A percentile compares a stretch with the other conserved stretches of the same genome.
These are phyloP conservation scores for Neobulgaria alba DNA, from an alignment of 2,329 filamentous ascomycete genomes.

Conservation along the genomic window DNA sequence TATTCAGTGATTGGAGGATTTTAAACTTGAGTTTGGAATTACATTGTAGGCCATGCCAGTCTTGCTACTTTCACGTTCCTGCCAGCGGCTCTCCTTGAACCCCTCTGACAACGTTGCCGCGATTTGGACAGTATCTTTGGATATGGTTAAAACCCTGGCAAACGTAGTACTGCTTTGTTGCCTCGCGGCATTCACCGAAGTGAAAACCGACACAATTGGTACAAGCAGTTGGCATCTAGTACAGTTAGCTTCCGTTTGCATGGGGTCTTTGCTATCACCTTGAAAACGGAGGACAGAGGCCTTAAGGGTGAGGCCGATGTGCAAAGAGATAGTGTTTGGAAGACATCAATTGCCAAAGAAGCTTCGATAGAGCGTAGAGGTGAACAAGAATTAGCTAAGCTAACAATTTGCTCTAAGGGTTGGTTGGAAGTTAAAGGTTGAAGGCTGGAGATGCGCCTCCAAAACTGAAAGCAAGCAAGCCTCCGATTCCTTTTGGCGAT, in stretches of 20 bases:
- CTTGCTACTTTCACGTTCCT: conserved; percentile 16
- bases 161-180: conserved; percentile 11
- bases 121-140: conserved; percentile 18
- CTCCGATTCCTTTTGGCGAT: too few relatives aligned
- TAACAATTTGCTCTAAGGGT: too few relatives aligned
- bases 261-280: too few relatives aligned
- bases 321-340: too few relatives aligned
- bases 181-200: conserved; percentile 14
- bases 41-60: conserved; percentile 13
- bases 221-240: conserved; percentile 14
- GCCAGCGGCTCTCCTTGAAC: conserved; percentile 12
- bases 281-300: too few relatives aligned
- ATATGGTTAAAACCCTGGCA: conserved; percentile 17
- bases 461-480: too few relatives aligned
- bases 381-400: too few relatives aligned
- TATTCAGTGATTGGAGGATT: conserved; percentile 17
- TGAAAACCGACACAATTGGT: conserved; percentile 19
- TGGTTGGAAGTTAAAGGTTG: too few relatives aligned
- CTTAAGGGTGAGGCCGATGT: too few relatives aligned
- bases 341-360: too few relatives aligned
- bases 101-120: conserved; percentile 4
- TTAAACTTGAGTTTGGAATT: conserved; percentile 11
- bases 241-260: neutral
- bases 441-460: too few relatives aligned
- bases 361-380: too few relatives aligned